Base-by-base conservation (phyloP, 2,329 filamentous ascomycete species). In the Allantophomopsis lycopodina region DNA sequence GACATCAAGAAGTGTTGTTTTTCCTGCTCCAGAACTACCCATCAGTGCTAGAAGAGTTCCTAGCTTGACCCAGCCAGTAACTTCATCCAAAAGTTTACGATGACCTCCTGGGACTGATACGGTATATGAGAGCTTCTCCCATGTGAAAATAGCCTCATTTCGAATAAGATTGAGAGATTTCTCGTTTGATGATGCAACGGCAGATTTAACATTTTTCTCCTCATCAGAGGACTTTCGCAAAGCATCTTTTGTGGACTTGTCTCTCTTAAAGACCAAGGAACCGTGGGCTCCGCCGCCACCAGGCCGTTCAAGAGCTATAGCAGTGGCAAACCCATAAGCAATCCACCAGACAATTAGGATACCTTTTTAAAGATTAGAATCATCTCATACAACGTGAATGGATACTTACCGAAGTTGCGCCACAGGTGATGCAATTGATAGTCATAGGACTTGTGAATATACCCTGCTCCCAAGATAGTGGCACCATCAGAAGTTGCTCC, bases 1-100 rank as follows among this genome's bases (percentile, higher is more conserved):
- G 32, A 83, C 83, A 58, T 94, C 84, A 30, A 94, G 64, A 18
- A 94, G 70, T 1, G 86, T 93, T 0, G 86, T 89, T 59, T 89
- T 91, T 40, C 84, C 83, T 13, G 84, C 84, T 48, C 87, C 87
- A 15, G 39, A 42, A 16, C 35, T 35, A 18, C 42, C 42, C 76
- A 79, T 80, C 2, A 79, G 62, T 21, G 75, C 76, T 17, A 75
- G 80, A 38, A 79, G 57, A 31, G 73, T 79, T 42, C 77, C 77
- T n/a, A 77, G 76, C 55, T 80, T 79, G 44, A 81, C 74, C 71
- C 79, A 89, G 2, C 84, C 84, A 46, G 85, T 75, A 1, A 91
- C 79, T 39, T 88, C 71, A 46, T 89, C 76, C 12, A 91, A 64
- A 44, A 91, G 74, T 7, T 71, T 65, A 11, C 78, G 73, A 69